phyloP scores from a whole-genome alignment of 768 basidiomycete genomes.

The Phanerodontia chrysosporium region DNA sequence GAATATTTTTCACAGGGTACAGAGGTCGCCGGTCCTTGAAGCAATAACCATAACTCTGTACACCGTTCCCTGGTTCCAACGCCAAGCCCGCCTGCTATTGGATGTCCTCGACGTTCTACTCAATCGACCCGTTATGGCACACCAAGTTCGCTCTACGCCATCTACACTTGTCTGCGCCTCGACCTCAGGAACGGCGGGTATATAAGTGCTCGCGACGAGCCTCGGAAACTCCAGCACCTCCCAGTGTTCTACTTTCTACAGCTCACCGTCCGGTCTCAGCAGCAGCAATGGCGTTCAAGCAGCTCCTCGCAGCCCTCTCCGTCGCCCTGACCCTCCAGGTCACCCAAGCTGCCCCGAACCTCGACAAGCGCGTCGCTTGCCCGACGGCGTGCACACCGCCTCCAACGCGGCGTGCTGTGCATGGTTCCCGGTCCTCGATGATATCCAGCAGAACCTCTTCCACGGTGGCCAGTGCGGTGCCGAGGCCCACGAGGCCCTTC shows the following conservation, averaged over 20 bases:
- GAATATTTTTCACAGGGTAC: too few species aligned
- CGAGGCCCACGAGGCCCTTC: constrained; percentile 26
- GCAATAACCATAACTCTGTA: too few species aligned
- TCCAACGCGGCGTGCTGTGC: constrained; percentile 29
- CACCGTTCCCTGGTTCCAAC: too few species aligned
- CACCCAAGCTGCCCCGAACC: neutral
- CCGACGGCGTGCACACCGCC: constrained; percentile 25
- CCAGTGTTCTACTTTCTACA: neutral
- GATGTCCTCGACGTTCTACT: too few species aligned
- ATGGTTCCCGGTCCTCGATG: constrained; percentile 28
- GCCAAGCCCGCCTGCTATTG: too few species aligned
- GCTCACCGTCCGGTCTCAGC: neutral
- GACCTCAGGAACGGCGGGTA: too few species aligned
- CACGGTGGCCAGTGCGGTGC: constrained; percentile 27
- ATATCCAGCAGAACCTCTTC: constrained; percentile 26
- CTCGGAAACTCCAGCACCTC: too few species aligned
- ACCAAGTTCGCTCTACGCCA: too few species aligned
- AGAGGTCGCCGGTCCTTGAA: too few species aligned
- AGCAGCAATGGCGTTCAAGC: constrained; percentile 7
- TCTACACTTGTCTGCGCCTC: too few species aligned
- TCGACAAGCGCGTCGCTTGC: constrained; percentile 23
- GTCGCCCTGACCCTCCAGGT: constrained; percentile 1
- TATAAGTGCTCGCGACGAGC: too few species aligned
- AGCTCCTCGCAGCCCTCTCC: constrained; percentile 4
- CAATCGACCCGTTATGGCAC: too few species aligned